Evolutionary conservation across 495 filamentous ascomycete species (phyloP).

Genomic region (Parmelia sp.): DNA sequence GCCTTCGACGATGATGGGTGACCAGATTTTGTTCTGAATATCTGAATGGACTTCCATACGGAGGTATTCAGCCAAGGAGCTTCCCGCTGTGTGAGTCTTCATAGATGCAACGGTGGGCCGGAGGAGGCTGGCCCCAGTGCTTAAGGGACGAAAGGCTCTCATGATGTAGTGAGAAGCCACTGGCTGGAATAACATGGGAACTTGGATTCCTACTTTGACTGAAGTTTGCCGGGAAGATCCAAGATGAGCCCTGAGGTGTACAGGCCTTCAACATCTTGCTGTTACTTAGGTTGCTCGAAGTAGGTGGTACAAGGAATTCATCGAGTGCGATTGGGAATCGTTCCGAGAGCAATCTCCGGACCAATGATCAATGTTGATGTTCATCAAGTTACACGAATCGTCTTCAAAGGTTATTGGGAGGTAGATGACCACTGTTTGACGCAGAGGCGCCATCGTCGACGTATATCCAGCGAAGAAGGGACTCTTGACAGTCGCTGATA

Average conservation of each 20-base stretch:
- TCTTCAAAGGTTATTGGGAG: neutral
- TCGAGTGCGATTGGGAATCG: too few species aligned
- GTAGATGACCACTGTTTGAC: neutral
- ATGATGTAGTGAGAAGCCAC: neutral
- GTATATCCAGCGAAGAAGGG: neutral
- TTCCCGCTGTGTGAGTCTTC: conserved; percentile 21
- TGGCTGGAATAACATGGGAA: neutral
- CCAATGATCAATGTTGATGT: neutral
- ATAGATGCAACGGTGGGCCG: conserved; percentile 12
- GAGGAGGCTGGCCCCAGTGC: neutral
- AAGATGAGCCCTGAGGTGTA: neutral
- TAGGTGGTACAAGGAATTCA: neutral
- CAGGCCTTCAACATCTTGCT: neutral
- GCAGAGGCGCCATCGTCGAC: neutral
- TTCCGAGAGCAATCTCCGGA: too few species aligned
- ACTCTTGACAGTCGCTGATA: neutral
- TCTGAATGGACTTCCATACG: conserved; percentile 23
- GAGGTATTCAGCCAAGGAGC: conserved; percentile 21
- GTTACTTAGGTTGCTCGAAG: neutral
- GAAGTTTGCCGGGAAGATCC: neutral
- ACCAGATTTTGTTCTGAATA: conserved; percentile 13
- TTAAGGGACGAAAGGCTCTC: neutral
- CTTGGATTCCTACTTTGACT: neutral
- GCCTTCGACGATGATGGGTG: conserved; percentile 17
- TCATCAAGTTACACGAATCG: neutral